These are phyloP conservation scores for Dianthus caryophyllus DNA, from an alignment of 148 eudicot genomes.

Conservation along the genomic window DNA sequence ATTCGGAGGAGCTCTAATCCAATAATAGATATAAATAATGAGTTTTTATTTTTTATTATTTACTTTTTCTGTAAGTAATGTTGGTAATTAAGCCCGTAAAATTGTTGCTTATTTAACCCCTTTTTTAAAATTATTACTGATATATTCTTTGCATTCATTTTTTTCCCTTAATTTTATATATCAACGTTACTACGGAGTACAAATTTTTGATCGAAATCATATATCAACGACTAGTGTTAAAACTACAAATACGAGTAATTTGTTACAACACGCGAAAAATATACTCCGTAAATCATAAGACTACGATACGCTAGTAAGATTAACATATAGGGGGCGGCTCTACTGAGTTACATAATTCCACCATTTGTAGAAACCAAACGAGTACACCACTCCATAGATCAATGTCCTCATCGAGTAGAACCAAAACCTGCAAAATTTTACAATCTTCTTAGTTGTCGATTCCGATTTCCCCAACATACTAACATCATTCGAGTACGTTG, in stretches of 20 bases:
- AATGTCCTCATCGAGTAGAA: constrained; percentile 53
- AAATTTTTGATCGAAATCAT: neutral
- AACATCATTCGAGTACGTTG: too few species aligned
- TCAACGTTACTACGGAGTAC: too few species aligned
- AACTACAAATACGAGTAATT: neutral
- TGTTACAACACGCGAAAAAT: neutral
- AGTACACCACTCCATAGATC: constrained; percentile 44
- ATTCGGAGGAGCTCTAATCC: neutral
- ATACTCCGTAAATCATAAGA: neutral
- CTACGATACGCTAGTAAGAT: neutral
- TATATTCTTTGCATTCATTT: too few species aligned
- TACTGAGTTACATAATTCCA: constrained; percentile 56
- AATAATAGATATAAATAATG: constrained; percentile 3
- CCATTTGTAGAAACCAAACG: constrained; percentile 62
- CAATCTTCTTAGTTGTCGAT: too few species aligned
- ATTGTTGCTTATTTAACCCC: too few species aligned
- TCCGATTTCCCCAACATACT: too few species aligned
- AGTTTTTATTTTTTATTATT: neutral
- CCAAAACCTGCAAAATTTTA: constrained; percentile 50
- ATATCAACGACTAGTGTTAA: neutral
- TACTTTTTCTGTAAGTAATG: neutral
- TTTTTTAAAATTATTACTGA: too few species aligned
- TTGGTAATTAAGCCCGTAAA: too few species aligned
- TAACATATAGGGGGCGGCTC: neutral
- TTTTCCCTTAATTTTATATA: too few species aligned